Base-by-base conservation (phyloP, 805 yeast species). In the Myxozyma neglecta region DNA sequence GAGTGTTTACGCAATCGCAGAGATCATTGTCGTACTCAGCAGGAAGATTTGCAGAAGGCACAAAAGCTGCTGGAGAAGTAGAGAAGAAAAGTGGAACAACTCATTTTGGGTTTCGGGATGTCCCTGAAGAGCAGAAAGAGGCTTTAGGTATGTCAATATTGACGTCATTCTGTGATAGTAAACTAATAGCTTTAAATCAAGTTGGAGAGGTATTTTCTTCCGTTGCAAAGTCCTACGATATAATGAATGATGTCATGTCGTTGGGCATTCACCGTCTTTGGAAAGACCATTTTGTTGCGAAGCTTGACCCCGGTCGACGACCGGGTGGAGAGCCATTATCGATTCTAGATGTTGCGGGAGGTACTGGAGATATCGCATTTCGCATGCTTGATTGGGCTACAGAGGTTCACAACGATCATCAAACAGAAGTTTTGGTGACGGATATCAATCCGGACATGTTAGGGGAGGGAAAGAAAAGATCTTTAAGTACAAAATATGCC, bases 181-280 rank as follows among this genome's bases (percentile, higher is more conserved):
- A 24, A 24, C 16, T 34, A n/a, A 6, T 44, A 10, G 3, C 8
- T 35, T 5, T 20, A 29, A 11, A 45, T 40, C 39, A 24, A 39
- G 81, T 88, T 34, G 88, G 89, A 53, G 86, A 87, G 32, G 98
- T 94, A 34, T 94, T 94, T 74, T 88, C 96, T 6, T 89, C 96
- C 5, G 99, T 94, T 44, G 99, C 99, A 3, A 84, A 91, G 40
- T 91, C 85, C 59, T 94, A 94, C 75, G 99, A 94, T 77, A 80
- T 90, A 55, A 94, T 94, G 99, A 94, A 94, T 77, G 99, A 94
- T 76, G 96, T 90, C 48, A 94, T 94, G 99, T 90, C 97, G 6
- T 74, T 92, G 74, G 99, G 99, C 46, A 82, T 94, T 52, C 99
- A 94, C 74, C 82, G 99, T 70, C 78, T 93, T 50, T 94, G 99